Base-by-base conservation (phyloP, 228 moss, liverwort and hornwort genomes). In the Sphagnum magellanicum region DNA sequence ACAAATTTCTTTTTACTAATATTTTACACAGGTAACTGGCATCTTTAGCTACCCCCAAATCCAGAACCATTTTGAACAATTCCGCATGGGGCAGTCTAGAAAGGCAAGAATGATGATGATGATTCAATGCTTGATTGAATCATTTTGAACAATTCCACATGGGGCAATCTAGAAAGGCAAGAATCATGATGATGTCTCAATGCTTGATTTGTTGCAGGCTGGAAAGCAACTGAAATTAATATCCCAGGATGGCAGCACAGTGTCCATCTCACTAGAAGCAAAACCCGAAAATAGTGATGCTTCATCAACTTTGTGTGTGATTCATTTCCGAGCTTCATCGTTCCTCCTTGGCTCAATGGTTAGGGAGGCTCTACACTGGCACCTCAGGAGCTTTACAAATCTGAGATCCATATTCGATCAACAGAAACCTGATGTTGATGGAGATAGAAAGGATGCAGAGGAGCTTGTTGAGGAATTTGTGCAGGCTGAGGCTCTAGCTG, bases 331-430 rank as follows among this genome's bases (percentile, higher is more conserved):
- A 76, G 61, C 83, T 3, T 72, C 87, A 4, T 68, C 78, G 61
- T 76, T 90, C 47, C 76, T 82, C 5, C 72, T 85, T 51, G 90
- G 90, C 55, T 79, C 87, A 49, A 63, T 87, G 5, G 50, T 72
- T 61, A 68, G 90, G 71, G 83, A 87, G 63, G 73, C 90, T 6
- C 53, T 90, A 14, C 71, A 83, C 15, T 71, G 72, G 72, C 77
- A 77, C 60, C 67, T 86, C 51, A 60, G 16, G 55, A 12, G 32
- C 32, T 32, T 32, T 32, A 32, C 3, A 3, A 32, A 32, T 32
- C 32, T 32, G 32, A 32, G 32, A 32, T 32, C 32, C 32, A 32
- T 32, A 32, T 32, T 32, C 3, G 32, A 32, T 32, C 32, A 55
- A 55, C 55, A 12, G 55, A 12, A 55, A 55, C 4, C 12, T 12